Conservation (phyloP, 2,329 filamentous ascomycete species). For the Colletotrichum ledebouriae region DNA sequence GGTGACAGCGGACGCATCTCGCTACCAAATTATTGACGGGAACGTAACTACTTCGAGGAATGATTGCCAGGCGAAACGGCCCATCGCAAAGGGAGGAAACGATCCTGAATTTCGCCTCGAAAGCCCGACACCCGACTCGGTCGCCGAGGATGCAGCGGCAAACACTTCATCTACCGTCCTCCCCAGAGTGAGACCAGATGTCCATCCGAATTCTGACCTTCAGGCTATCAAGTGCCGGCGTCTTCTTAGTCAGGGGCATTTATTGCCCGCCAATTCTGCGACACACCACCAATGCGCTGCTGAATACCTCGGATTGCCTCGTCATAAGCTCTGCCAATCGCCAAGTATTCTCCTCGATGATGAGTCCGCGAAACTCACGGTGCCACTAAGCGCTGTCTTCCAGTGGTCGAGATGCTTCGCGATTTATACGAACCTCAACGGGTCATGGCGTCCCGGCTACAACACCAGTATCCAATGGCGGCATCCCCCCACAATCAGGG, state of each 20-base stretch:
- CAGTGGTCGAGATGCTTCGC: background rate
- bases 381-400: constrained; percentile 1
- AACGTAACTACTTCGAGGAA: constrained; percentile 14
- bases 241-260: constrained; percentile 16
- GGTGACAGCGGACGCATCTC: background rate
- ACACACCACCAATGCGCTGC: no score
- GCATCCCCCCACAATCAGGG: background rate
- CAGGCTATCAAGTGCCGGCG: constrained; percentile 28
- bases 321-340: constrained; percentile 19
- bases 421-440: background rate
- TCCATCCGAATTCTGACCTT: background rate
- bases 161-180: constrained; percentile 9
- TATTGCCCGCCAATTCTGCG: constrained; percentile 16
- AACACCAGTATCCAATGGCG: constrained; percentile 9
- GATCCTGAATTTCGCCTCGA: constrained; percentile 4
- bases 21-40: constrained; percentile 10
- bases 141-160: no score
- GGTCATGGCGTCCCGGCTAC: constrained; percentile 15
- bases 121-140: background rate
- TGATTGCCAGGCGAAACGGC: constrained; percentile 7
- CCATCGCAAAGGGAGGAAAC: background rate
- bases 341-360: constrained; percentile 2
- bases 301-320: background rate
- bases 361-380: constrained; percentile 11
- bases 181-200: constrained; percentile 11